Conservation (phyloP, 176 grass and related monocot species). For the Carex cristatella region DNA sequence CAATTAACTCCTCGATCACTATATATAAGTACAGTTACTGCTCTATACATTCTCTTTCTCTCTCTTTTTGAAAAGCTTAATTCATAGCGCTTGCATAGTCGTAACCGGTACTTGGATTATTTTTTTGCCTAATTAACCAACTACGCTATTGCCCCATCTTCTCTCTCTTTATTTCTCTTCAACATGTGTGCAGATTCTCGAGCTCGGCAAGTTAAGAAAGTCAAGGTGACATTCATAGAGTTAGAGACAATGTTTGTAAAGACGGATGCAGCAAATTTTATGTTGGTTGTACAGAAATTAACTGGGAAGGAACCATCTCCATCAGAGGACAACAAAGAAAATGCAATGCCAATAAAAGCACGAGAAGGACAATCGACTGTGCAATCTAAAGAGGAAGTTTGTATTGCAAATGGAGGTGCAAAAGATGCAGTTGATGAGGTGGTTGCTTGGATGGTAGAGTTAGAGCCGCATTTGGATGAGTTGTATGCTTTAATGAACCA, state of each 20-base stretch:
- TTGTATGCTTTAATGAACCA: not conserved
- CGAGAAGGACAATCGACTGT: not conserved
- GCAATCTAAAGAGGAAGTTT: not conserved
- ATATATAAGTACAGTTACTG: too few relatives aligned
- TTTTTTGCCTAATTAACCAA: too few relatives aligned
- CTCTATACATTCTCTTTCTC: not conserved
- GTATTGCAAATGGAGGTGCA: not conserved
- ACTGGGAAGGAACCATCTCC: not conserved
- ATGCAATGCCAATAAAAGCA: not conserved
- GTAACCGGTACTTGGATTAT: too few relatives aligned
- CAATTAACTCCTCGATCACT: not conserved
- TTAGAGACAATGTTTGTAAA: not conserved
- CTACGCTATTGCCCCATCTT: too few relatives aligned
- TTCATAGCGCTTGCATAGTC: too few relatives aligned
- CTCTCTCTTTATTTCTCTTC: too few relatives aligned
- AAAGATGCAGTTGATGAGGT: not conserved
- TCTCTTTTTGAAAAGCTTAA: not conserved
- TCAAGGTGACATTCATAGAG: not conserved
- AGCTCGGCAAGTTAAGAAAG: not conserved
- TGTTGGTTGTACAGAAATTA: not conserved
- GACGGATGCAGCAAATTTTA: not conserved
- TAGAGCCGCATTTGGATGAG: not conserved
- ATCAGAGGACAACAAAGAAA: not conserved
- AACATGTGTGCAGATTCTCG: not conserved
- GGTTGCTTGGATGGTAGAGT: not conserved